Percentiles rank a stretch among this genome's conserved stretches.
Conservation (phyloP, 306 rosid species). For the Lathyrus oleraceus region DNA sequence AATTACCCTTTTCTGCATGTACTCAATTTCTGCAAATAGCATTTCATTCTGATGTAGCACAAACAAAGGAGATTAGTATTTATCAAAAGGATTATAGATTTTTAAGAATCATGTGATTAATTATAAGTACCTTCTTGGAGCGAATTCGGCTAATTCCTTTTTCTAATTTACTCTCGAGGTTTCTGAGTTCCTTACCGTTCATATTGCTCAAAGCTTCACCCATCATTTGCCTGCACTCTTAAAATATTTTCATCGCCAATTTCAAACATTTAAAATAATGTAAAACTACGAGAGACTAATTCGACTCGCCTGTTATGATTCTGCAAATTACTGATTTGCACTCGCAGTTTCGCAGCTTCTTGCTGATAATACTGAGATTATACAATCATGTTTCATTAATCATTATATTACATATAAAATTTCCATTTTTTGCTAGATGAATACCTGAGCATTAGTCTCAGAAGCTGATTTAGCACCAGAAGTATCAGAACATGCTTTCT, state of each 20-base stretch:
- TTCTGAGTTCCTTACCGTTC: constrained; percentile 56
- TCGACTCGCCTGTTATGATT: constrained; percentile 62
- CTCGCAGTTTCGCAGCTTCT: constrained; percentile 72
- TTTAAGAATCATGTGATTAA: not conserved
- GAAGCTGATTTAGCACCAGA: constrained; percentile 58
- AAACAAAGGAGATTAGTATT: constrained; percentile 28
- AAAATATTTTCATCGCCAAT: not conserved
- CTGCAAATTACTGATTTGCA: constrained; percentile 61
- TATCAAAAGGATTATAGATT: not conserved
- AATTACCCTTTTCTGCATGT: constrained; percentile 72
- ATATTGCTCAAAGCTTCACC: constrained; percentile 60
- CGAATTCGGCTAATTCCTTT: constrained; percentile 73
- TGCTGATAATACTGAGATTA: constrained; percentile 78
- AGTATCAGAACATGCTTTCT: constrained; percentile 73
- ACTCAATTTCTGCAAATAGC: constrained; percentile 75
- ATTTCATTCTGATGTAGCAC: constrained; percentile 68
- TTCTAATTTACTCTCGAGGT: constrained; percentile 68
- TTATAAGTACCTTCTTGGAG: constrained; percentile 66
- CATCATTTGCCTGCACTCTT: constrained; percentile 57
- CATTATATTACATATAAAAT: not conserved
- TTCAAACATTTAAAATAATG: not conserved
- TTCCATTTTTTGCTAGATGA: not conserved
- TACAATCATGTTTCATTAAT: not conserved
- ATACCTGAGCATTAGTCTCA: constrained; percentile 83
- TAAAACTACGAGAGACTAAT: not conserved